Conservation (phyloP, 1,284 basidiomycete species). For the Moesziomyces sp. region DNA sequence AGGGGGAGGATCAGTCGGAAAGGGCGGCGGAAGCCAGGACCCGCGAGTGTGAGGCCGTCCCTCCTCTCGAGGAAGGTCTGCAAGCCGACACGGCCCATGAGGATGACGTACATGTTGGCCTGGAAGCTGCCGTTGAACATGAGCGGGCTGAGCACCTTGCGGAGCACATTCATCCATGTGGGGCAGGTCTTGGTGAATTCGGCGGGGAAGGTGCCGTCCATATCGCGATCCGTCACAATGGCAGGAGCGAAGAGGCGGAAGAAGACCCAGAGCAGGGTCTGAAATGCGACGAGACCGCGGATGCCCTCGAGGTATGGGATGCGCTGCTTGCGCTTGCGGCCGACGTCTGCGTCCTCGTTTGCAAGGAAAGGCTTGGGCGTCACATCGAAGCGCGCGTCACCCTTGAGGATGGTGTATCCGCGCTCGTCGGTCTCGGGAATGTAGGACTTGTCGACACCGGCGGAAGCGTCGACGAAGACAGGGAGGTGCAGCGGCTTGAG, state of each 20-base stretch:
- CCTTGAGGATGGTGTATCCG: conserved; percentile 43
- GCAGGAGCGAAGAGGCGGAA: conserved; percentile 56
- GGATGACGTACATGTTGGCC: conserved; percentile 54
- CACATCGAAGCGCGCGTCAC: conserved; percentile 40
- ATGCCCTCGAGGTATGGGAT: conserved; percentile 48
- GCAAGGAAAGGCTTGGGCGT: conserved; percentile 39
- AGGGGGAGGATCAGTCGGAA: conserved; percentile 51
- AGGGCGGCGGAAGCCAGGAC: conserved; percentile 54
- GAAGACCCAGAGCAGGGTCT: conserved; percentile 55
- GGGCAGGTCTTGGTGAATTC: conserved; percentile 43
- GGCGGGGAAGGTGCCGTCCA: conserved; percentile 43
- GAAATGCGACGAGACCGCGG: conserved; percentile 49
- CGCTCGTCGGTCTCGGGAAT: conserved; percentile 35
- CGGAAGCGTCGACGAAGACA: conserved; percentile 35
- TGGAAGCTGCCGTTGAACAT: conserved; percentile 55
- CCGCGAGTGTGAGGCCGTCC: conserved; percentile 43
- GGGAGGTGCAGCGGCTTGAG: conserved; percentile 33
- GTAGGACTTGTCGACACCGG: conserved; percentile 30
- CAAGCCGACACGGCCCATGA: conserved; percentile 47
- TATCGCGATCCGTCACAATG: conserved; percentile 46
- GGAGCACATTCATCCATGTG: conserved; percentile 51
- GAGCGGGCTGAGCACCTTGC: conserved; percentile 51
- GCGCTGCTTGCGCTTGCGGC: conserved; percentile 36
- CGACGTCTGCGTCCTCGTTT: conserved; percentile 36
- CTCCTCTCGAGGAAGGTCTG: conserved; percentile 55